These are phyloP conservation scores for Andalucia godoyi DNA, from an alignment of 78 protist genomes.

Conservation along the genomic window DNA sequence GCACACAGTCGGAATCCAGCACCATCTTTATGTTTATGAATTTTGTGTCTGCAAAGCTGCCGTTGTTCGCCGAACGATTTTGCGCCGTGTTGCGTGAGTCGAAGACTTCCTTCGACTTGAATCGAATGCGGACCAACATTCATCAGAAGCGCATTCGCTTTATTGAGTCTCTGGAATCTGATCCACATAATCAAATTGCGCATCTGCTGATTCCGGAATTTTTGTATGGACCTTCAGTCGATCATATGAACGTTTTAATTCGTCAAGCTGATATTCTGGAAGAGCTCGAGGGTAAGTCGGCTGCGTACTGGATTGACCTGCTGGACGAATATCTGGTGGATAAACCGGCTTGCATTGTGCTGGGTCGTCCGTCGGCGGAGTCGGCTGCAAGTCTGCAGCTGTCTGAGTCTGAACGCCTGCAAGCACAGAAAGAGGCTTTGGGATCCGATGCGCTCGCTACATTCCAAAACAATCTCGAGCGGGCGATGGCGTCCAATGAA, in stretches of 20 bases:
- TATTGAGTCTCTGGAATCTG: too few relatives aligned
- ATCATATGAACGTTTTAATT: too few relatives aligned
- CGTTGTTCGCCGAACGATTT: too few relatives aligned
- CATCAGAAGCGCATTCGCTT: too few relatives aligned
- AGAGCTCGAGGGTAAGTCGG: not conserved
- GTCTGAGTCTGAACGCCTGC: not conserved
- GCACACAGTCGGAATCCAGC: too few relatives aligned
- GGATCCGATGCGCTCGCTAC: not conserved
- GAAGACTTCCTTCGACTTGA: too few relatives aligned
- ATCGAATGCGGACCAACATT: too few relatives aligned
- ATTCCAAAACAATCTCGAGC: not conserved
- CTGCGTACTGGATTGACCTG: constrained; percentile 2
- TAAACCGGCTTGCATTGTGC: not conserved
- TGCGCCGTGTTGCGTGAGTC: not conserved
- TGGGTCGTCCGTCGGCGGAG: not conserved
- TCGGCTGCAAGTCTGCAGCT: not conserved
- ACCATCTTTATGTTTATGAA: too few relatives aligned
- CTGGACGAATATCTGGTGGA: not conserved
- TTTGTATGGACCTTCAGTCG: too few relatives aligned
- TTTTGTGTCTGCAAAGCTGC: too few relatives aligned
- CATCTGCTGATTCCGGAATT: too few relatives aligned
- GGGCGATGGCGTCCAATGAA: not conserved
- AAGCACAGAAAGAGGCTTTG: not conserved
- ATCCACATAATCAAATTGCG: too few relatives aligned
- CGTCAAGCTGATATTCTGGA: not conserved